A percentile compares a stretch with the other conserved stretches of the same genome.
phyloP scores from a whole-genome alignment of 768 basidiomycete species.

The Coprinopsis sp. region DNA sequence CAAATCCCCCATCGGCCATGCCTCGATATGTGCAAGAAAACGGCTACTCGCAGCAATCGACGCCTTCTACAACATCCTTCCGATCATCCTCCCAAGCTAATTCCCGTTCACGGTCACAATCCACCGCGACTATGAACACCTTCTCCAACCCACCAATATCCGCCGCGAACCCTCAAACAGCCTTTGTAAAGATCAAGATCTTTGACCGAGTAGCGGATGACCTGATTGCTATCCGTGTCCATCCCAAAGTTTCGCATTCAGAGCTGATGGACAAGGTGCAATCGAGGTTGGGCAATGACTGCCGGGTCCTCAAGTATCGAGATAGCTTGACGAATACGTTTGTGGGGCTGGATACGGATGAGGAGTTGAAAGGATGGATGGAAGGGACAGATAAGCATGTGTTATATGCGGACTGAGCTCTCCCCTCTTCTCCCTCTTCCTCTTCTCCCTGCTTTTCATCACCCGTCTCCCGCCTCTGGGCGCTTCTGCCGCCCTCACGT shows the following conservation, averaged over 20 bases:
- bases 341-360: conserved; percentile 58
- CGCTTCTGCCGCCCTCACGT: no score
- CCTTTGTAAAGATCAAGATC: conserved; percentile 98
- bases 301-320: conserved; percentile 67
- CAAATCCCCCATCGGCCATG: conserved; percentile 21
- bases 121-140: conserved; percentile 43
- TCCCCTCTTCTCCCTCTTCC: not conserved
- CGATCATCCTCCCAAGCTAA: conserved; percentile 52
- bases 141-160: conserved; percentile 71
- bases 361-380: conserved; percentile 68
- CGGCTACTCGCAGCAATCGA: conserved; percentile 25
- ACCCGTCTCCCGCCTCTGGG: conserved; percentile 1
- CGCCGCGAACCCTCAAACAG: conserved; percentile 70
- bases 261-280: conserved; percentile 93
- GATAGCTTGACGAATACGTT: conserved; percentile 65
- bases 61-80: conserved; percentile 44
- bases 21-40: conserved; percentile 28
- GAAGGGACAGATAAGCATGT: conserved; percentile 78
- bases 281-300: conserved; percentile 72
- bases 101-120: conserved; percentile 54
- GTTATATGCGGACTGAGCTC: conserved; percentile 65
- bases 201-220: conserved; percentile 93
- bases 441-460: not conserved
- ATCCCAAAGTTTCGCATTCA: conserved; percentile 79
- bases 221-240: conserved; percentile 93